Conservation (phyloP, 169 alveolate genomes). For the Eimeria acervulina region DNA sequence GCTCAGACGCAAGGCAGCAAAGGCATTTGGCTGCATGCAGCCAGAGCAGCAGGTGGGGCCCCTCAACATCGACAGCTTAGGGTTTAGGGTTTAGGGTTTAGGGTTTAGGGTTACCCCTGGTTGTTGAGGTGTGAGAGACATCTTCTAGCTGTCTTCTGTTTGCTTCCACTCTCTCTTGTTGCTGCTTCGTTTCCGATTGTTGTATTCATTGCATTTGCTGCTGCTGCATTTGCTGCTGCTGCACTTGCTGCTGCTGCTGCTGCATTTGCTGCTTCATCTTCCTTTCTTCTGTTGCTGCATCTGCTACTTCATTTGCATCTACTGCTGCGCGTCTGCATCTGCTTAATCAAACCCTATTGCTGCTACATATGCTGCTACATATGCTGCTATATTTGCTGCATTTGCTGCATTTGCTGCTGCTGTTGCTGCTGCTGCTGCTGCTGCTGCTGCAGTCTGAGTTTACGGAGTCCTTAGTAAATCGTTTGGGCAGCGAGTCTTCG, state of each 20-base stretch:
- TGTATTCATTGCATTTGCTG: too few species aligned
- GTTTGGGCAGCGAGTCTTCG: conserved; percentile 21
- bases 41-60: conserved; percentile 71
- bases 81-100: conserved; percentile 33
- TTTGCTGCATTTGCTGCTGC: neutral
- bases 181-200: neutral
- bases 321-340: neutral
- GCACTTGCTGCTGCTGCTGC: too few species aligned
- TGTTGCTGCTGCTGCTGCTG: conserved; percentile 36
- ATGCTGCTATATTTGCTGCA: neutral
- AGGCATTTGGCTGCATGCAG: conserved; percentile 21
- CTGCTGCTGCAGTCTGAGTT: conserved; percentile 60
- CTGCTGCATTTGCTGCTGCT: too few species aligned
- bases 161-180: neutral
- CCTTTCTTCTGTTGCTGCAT: neutral
- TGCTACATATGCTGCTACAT: neutral
- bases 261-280: neutral
- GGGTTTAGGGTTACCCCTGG: conserved; percentile 51
- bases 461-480: conserved; percentile 48
- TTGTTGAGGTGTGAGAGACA: too few species aligned
- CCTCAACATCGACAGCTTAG: too few species aligned
- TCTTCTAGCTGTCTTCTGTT: too few species aligned
- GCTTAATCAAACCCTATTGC: too few species aligned
- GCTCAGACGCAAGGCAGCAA: conserved; percentile 62
- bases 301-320: neutral